Evolutionary conservation across 108 stramenopile species (phyloP).

Genomic region (Skeletonema menzelii): DNA sequence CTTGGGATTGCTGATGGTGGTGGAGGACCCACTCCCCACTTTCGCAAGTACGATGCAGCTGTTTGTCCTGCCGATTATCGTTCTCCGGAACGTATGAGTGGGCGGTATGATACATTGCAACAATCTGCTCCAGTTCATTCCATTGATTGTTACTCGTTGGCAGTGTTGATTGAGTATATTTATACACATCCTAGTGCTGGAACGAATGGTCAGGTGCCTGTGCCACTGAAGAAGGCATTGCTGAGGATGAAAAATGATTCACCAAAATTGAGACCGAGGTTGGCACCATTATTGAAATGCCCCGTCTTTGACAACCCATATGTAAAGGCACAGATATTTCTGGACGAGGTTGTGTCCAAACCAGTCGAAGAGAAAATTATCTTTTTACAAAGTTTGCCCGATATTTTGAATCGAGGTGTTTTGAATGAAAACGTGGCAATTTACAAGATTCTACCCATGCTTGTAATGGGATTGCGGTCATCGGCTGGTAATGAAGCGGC

Average conservation of each 20-base stretch:
- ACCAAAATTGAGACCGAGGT: slow-evolving; percentile 66
- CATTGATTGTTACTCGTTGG: slow-evolving; percentile 79
- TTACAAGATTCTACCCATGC: slow-evolving; percentile 76
- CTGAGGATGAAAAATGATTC: slow-evolving; percentile 70
- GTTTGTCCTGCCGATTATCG: slow-evolving; percentile 72
- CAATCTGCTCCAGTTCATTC: slow-evolving; percentile 60
- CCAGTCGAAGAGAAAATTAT: slow-evolving; percentile 74
- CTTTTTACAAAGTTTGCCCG: slow-evolving; percentile 73
- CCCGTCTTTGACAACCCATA: slow-evolving; percentile 84
- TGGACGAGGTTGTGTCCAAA: slow-evolving; percentile 74
- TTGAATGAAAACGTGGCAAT: slow-evolving; percentile 57
- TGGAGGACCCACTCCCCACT: slow-evolving; percentile 68
- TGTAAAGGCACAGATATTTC: slow-evolving; percentile 58
- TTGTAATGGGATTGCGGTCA: slow-evolving; percentile 49
- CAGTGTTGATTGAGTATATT: slow-evolving; percentile 69
- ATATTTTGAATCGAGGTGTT: slow-evolving; percentile 48
- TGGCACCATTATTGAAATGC: slow-evolving; percentile 78
- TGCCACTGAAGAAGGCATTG: slow-evolving; percentile 72
- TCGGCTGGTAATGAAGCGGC: slow-evolving; percentile 62
- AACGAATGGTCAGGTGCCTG: slow-evolving; percentile 53
- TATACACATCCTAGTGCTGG: slow-evolving; percentile 60
- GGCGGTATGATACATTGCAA: slow-evolving; percentile 60
- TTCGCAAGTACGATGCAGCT: slow-evolving; percentile 60
- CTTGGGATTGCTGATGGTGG: slow-evolving; percentile 52
- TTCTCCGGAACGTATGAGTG: slow-evolving; percentile 71